phyloP scores from a whole-genome alignment of 345 rosid genomes.

The Ceriops tagal region DNA sequence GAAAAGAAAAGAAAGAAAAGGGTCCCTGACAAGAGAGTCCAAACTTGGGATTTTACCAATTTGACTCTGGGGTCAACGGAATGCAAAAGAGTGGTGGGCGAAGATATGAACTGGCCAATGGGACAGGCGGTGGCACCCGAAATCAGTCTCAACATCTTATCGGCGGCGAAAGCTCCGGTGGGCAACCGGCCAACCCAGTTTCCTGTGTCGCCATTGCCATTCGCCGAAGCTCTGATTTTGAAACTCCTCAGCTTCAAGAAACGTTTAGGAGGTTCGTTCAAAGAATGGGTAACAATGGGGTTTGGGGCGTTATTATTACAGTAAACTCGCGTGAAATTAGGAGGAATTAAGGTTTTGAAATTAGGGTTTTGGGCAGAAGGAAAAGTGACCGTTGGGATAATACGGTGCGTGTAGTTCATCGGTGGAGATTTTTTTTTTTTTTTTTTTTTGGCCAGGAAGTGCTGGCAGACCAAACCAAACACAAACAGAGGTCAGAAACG shows the following conservation, averaged over 20 bases:
- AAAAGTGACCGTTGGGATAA: conserved; percentile 29
- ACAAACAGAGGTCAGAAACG: no score
- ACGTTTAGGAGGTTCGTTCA: conserved; percentile 2
- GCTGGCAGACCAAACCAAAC: no score
- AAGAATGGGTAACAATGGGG: conserved; percentile 8
- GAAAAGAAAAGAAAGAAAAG: not conserved
- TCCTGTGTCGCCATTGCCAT: conserved; percentile 25
- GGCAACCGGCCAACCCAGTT: conserved; percentile 69
- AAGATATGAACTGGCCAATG: conserved; percentile 74
- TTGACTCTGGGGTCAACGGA: conserved; percentile 85
- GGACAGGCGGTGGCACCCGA: conserved; percentile 81
- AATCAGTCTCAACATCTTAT: conserved; percentile 67
- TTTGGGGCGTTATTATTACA: not conserved
- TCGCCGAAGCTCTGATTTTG: conserved; percentile 36
- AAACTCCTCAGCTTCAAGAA: conserved; percentile 21
- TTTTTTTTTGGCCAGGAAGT: no score
- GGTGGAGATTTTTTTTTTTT: not conserved
- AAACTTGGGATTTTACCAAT: conserved; percentile 41
- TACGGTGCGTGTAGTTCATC: conserved; percentile 40
- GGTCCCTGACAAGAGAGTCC: not conserved
- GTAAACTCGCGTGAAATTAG: conserved; percentile 8
- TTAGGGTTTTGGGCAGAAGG: conserved; percentile 19
- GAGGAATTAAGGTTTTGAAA: conserved; percentile 22
- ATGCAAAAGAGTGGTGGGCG: conserved; percentile 77
- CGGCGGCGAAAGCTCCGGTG: conserved; percentile 52